phyloP scores from a whole-genome alignment of 2,329 filamentous ascomycete genomes.

The Aureobasidium zeae region DNA sequence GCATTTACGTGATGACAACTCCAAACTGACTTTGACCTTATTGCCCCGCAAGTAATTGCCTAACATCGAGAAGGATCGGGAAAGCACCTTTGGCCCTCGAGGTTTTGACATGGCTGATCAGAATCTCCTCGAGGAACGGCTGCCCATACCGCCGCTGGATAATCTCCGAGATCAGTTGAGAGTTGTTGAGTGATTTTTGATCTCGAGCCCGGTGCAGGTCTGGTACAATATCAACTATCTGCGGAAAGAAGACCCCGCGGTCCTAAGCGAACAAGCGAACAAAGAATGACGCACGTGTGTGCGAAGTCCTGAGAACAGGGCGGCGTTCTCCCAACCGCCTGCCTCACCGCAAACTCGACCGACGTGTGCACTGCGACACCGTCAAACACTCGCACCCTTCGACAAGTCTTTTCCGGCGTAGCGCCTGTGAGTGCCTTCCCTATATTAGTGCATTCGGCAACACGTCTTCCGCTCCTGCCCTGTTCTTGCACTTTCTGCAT shows the following conservation, averaged over 20 bases:
- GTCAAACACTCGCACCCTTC: neutral
- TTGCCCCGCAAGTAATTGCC: too few species aligned
- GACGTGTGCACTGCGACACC: slow-evolving; percentile 11
- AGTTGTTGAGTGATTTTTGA: too few species aligned
- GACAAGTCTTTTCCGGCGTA: slow-evolving; percentile 3
- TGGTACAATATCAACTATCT: too few species aligned
- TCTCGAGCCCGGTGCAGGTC: too few species aligned
- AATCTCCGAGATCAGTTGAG: too few species aligned
- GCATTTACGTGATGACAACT: slow-evolving; percentile 7
- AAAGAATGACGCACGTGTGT: neutral
- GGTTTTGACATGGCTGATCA: too few species aligned
- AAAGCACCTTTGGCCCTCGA: slow-evolving; percentile 10
- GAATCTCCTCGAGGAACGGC: too few species aligned
- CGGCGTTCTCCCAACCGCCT: slow-evolving; percentile 7
- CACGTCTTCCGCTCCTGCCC: neutral
- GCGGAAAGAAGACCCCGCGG: too few species aligned
- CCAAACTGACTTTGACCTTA: neutral
- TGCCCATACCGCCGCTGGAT: too few species aligned
- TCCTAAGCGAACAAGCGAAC: too few species aligned
- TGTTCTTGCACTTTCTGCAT: neutral
- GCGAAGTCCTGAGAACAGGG: slow-evolving; percentile 6
- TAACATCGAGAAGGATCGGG: slow-evolving; percentile 5
- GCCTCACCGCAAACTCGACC: slow-evolving; percentile 13
- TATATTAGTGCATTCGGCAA: neutral
- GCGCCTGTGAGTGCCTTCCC: slow-evolving; percentile 7